Conservation (phyloP, 2,329 filamentous ascomycete species). For the Fusarium floridanum region DNA sequence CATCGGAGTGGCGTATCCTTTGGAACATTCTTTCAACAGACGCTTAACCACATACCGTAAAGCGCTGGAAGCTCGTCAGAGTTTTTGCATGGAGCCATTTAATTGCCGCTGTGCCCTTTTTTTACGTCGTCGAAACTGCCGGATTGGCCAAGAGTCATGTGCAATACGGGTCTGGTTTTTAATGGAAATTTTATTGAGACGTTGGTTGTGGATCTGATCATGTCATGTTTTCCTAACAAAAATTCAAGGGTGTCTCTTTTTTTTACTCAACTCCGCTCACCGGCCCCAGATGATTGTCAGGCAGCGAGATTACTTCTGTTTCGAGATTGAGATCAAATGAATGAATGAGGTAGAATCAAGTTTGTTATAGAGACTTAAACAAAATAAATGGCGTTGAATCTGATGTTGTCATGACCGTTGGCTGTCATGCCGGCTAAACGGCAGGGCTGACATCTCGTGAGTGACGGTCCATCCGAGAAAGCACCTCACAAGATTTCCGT, state of each 20-base stretch:
- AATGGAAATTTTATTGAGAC: constrained; percentile 14
- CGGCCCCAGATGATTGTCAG: constrained; percentile 9
- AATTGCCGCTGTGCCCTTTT: constrained; percentile 2
- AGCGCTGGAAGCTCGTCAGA: constrained; percentile 22
- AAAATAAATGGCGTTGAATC: background rate
- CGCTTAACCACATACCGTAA: constrained; percentile 21
- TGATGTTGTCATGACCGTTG: background rate
- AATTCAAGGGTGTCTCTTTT: constrained; percentile 16
- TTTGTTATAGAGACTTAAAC: background rate
- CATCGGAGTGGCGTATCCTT: constrained; percentile 21
- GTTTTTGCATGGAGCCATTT: constrained; percentile 18
- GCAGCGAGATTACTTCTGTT: constrained; percentile 30
- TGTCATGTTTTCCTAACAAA: constrained; percentile 40
- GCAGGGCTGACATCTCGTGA: background rate
- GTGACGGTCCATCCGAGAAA: background rate
- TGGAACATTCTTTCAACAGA: constrained; percentile 19
- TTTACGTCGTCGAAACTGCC: constrained; percentile 37
- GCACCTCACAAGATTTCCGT: background rate
- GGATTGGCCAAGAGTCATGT: constrained; percentile 18
- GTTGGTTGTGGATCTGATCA: constrained; percentile 29
- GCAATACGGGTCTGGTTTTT: background rate
- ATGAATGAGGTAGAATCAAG: background rate
- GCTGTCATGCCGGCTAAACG: background rate
- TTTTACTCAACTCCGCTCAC: background rate
- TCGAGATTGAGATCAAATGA: constrained; percentile 24